These are phyloP conservation scores for Fraxinus platypoda DNA, from an alignment of 305 asterid species.

Conservation along the genomic window DNA sequence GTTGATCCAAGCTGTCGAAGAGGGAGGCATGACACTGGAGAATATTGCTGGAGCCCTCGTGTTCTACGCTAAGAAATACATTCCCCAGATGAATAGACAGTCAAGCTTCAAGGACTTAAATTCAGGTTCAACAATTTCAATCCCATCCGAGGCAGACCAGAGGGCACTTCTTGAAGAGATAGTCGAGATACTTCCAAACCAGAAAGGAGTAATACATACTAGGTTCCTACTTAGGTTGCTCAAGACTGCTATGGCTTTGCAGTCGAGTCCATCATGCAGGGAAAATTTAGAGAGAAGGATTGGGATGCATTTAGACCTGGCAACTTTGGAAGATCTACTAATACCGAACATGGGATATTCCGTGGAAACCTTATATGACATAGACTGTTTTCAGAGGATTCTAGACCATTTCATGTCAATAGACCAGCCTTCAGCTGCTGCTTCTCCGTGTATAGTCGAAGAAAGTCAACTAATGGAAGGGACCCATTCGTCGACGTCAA, in stretches of 20 bases:
- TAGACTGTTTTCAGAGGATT: slow-evolving; percentile 89
- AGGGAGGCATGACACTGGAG: slow-evolving; percentile 60
- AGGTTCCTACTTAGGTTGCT: slow-evolving; percentile 74
- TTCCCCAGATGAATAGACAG: slow-evolving; percentile 74
- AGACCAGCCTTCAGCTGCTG: slow-evolving; percentile 57
- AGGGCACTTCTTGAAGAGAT: slow-evolving; percentile 77
- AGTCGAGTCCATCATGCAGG: slow-evolving; percentile 58
- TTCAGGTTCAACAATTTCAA: slow-evolving; percentile 47
- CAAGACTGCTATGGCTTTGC: slow-evolving; percentile 67
- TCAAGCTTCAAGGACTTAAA: slow-evolving; percentile 62
- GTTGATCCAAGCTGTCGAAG: slow-evolving; percentile 66
- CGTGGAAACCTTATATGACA: slow-evolving; percentile 71
- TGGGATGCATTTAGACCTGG: slow-evolving; percentile 74
- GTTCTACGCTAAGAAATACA: slow-evolving; percentile 68
- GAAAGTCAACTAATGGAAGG: slow-evolving; percentile 51
- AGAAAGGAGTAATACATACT: slow-evolving; percentile 65
- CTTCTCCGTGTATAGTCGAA: slow-evolving; percentile 62
- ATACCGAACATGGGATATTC: slow-evolving; percentile 73
- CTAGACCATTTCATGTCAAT: slow-evolving; percentile 70
- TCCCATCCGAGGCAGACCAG: slow-evolving; percentile 82
- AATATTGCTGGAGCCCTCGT: slow-evolving; percentile 67
- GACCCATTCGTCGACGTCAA: slow-evolving; percentile 43
- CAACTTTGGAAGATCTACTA: slow-evolving; percentile 65
- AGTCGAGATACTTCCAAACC: slow-evolving; percentile 62
- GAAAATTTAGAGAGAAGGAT: slow-evolving; percentile 74